Base-by-base conservation (phyloP, 148 eudicot species). In the Amaranthus cruentus region DNA sequence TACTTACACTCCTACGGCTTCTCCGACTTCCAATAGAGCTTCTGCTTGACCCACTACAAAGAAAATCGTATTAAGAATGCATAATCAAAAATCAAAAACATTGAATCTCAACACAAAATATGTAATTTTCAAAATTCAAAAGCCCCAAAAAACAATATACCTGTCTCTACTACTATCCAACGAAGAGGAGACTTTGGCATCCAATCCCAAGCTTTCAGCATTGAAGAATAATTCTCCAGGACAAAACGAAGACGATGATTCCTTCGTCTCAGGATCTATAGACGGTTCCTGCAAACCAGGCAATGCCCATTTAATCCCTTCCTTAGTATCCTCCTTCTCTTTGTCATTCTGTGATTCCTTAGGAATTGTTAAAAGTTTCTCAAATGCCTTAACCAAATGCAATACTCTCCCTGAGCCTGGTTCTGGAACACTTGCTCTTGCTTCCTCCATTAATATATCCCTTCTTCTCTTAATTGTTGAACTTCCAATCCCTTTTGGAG, bases 361-460 rank as follows among this genome's bases (percentile, higher is more conserved):
- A 13, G 84, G 88, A 12, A 88, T 71, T n/a, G 86, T 78, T 6
- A 85, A 62, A 13, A 91, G 80, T 69, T 74, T 89, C 87, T 94
- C 98, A 72, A 94, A 94, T 6, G 95, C 93, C 84, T 88, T 79
- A 9, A 94, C 96, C 76, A 94, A 79, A 85, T 88, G 84, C 90
- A 82, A 67, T 49, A 94, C 98, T 70, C 84, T 87, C 12, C 97
- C 97, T 42, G 88, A 83, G 47, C 97, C 95, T 1, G 92, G 71
- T 15, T 85, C 90, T 3, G 90, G 93, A 12, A 87, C 83, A 68
- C 81, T 79, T 15, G 77, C 69, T 48, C 90, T 80, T 7, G 89
- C 96, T 75, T 87, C 98, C 79, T 87, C 91, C 80, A 93, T 38
- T 74, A 88, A 49, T 70, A 70, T 81, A 15, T 90, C 96, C 68